These are phyloP conservation scores for Scutellaria galericulata DNA, from an alignment of 257 asterid species.

Conservation along the genomic window DNA sequence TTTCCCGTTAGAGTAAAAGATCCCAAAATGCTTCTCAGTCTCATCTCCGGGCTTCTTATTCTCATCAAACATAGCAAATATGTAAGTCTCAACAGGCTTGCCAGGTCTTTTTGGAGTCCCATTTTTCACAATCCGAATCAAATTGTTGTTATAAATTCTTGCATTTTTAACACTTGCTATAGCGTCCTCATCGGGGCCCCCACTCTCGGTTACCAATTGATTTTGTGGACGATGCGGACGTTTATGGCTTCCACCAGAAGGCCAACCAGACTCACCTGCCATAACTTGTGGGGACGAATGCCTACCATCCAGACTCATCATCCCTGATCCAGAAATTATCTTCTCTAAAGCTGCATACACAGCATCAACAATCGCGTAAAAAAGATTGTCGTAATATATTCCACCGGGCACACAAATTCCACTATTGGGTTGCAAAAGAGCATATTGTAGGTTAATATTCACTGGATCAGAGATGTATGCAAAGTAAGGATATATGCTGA, in stretches of 20 bases:
- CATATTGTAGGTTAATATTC: neutral
- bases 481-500: neutral
- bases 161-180: neutral
- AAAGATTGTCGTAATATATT: neutral
- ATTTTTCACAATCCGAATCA: constrained; percentile 18
- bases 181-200: neutral
- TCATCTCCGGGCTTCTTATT: constrained; percentile 23
- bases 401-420: no score
- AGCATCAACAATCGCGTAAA: neutral
- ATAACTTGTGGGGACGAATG: no score
- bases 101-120: constrained; percentile 30
- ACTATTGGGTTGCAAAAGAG: neutral
- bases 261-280: no score
- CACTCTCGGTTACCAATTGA: neutral
- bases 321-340: no score
- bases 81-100: constrained; percentile 17
- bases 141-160: constrained; percentile 13
- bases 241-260: no score
- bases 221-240: no score
- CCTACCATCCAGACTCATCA: no score
- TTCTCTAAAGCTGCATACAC: no score
- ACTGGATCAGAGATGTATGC: neutral
- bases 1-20: neutral
- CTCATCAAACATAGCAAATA: constrained; percentile 40
- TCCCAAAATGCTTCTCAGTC: constrained; percentile 19